Evolutionary conservation across 441 rosid species (phyloP), one percentile per base, ranked within the genome.

Genomic region (Flueggea neowawraea): DNA sequence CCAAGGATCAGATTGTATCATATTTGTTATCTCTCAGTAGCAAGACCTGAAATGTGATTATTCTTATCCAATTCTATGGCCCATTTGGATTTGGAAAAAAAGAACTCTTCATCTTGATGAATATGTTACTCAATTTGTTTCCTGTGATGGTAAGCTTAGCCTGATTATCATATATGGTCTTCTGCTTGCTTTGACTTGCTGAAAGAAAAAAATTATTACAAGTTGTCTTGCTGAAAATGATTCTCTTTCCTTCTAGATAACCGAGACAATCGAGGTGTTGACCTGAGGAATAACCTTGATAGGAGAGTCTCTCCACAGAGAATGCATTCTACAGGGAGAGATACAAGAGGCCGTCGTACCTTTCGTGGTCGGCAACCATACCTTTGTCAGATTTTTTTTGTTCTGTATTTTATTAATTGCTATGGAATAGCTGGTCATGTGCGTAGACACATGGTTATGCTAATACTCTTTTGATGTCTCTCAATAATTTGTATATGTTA

Each of bases 201-300:
- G 55, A 69, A 69, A 58, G 52, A 62, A 44, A 22, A 22, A 60
- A 48, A 56, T 16, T n/a, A 49, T 59, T 59, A 60, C 65, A 64
- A 57, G 50, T 66, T 47, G 69, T 54, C 69, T 73, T 58, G 56
- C 71, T 61, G 28, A 67, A 62, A 77, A 75, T 66, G 67, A 51
- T 60, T 45, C 49, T 61, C 47, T 60, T 63, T 62, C 60, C 41
- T 57, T 76, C 70, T 79, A 95, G 98, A 86, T 67, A 82, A 80
- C 69, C 74, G 74, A 44, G 87, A 77, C 71, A 56, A 73, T 80
- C 70, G 78, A 54, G 85, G 75, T 73, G 73, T 72, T 75, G 97
- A 95, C 79, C 78, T 91, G 76, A 88, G 98, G 79, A 76, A 79
- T 78, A 91, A 75, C 70, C 91, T 87, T 80, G 97, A 85, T 66